These are phyloP conservation scores for Geum urbanum DNA, from an alignment of 306 rosid species.

Conservation along the genomic window DNA sequence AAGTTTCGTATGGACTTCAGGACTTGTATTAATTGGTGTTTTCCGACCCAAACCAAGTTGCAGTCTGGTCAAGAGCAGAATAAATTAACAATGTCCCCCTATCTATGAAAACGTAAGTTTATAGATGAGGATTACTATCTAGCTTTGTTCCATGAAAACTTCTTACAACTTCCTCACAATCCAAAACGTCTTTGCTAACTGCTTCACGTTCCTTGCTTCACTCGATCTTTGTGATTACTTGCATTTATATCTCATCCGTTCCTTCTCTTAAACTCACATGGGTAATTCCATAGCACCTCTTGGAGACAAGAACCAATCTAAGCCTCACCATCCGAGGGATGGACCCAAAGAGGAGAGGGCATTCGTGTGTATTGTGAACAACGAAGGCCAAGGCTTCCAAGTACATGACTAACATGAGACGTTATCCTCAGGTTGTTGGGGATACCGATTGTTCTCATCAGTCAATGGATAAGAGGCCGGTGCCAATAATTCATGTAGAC, in stretches of 20 bases:
- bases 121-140: no score
- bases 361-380: conserved; percentile 1
- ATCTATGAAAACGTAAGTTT: neutral
- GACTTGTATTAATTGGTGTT: no score
- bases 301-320: neutral
- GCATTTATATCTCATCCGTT: neutral
- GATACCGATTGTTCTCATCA: neutral
- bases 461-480: neutral
- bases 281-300: neutral
- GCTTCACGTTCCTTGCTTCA: neutral
- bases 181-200: neutral
- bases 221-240: neutral
- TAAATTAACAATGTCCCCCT: no score
- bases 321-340: neutral
- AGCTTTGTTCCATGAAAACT: neutral
- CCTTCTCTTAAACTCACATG: neutral
- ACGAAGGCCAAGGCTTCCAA: neutral
- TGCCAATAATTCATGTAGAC: conserved; percentile 16
- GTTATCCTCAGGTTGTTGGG: neutral
- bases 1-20: no score
- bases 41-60: no score
- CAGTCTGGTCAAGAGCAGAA: no score
- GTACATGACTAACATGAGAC: neutral
- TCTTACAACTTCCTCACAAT: neutral
- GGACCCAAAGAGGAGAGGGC: neutral